phyloP scores from a whole-genome alignment of 2,329 filamentous ascomycete species.

The Hirsutella minnesotensis region DNA sequence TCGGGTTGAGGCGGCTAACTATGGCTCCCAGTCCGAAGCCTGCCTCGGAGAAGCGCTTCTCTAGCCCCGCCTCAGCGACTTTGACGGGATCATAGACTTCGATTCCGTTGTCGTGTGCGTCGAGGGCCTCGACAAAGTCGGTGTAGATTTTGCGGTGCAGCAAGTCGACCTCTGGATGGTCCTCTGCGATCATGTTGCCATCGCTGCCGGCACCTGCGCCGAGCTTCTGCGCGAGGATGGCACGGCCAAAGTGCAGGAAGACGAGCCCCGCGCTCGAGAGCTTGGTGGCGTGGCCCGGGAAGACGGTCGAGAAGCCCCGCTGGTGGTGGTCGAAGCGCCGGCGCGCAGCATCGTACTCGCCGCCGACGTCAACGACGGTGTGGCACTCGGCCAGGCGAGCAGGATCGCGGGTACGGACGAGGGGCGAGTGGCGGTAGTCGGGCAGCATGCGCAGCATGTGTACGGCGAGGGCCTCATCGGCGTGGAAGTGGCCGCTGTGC shows the following conservation, averaged over 20 bases:
- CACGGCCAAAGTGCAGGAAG: constrained; percentile 87
- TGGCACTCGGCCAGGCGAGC: constrained; percentile 69
- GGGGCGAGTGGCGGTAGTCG: constrained; percentile 57
- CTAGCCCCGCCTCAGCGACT: constrained; percentile 56
- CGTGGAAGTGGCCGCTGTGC: constrained; percentile 97
- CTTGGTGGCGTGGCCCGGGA: constrained; percentile 75
- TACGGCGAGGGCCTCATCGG: constrained; percentile 92
- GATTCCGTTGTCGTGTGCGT: constrained; percentile 96
- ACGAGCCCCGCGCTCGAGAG: constrained; percentile 89
- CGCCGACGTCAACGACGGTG: constrained; percentile 95
- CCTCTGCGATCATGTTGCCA: constrained; percentile 30
- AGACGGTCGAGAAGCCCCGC: constrained; percentile 75
- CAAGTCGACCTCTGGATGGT: constrained; percentile 55
- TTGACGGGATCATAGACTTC: constrained; percentile 64
- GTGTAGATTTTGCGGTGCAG: constrained; percentile 86
- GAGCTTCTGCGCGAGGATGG: constrained; percentile 54
- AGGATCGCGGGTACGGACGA: constrained; percentile 82
- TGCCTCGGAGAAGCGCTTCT: constrained; percentile 74
- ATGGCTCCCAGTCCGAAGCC: constrained; percentile 77
- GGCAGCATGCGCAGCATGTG: constrained; percentile 89
- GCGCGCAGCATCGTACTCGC: constrained; percentile 67
- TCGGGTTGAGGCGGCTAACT: constrained; percentile 68
- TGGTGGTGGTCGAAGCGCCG: constrained; percentile 97
- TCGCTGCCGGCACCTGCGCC: neutral
- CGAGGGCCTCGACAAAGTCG: constrained; percentile 88